Percentiles rank a stretch among this genome's conserved stretches.
Evolutionary conservation across 1,139 yeast species (phyloP).

Genomic region (Debaryomyces psychrophilus): DNA sequence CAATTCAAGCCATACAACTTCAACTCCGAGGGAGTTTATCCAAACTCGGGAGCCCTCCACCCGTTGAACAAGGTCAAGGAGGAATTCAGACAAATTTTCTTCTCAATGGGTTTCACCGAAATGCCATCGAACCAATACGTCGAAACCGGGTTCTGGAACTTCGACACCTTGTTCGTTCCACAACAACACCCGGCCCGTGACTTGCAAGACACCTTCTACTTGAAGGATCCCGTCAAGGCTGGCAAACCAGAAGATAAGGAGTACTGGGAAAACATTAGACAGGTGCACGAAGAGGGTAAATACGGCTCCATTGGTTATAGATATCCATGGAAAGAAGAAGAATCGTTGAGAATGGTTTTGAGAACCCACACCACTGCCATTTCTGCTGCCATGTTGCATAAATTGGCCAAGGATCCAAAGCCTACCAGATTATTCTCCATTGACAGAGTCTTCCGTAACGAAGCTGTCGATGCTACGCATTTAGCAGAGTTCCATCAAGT

Average conservation of each 20-base stretch:
- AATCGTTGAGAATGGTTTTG: slow-evolving; percentile 85
- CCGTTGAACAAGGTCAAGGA: slow-evolving; percentile 96
- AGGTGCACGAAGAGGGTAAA: slow-evolving; percentile 87
- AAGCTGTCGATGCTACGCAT: slow-evolving; percentile 99
- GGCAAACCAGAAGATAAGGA: slow-evolving; percentile 77
- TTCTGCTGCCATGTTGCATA: slow-evolving; percentile 83
- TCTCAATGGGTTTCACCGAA: slow-evolving; percentile 96
- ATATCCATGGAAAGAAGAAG: slow-evolving; percentile 94
- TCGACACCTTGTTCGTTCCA: slow-evolving; percentile 93
- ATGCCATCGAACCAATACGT: slow-evolving; percentile 99
- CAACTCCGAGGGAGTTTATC: slow-evolving; percentile 88
- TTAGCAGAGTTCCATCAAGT: slow-evolving; percentile 99
- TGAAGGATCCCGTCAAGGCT: slow-evolving; percentile 86
- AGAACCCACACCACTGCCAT: slow-evolving; percentile 98
- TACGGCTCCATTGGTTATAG: slow-evolving; percentile 97
- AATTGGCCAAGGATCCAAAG: slow-evolving; percentile 85
- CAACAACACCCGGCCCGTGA: slow-evolving; percentile 99
- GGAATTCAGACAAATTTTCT: slow-evolving; percentile 96
- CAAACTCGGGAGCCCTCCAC: slow-evolving; percentile 90
- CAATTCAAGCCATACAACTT: slow-evolving; percentile 95
- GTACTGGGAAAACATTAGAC: slow-evolving; percentile 76
- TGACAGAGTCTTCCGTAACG: slow-evolving; percentile 98
- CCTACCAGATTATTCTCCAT: slow-evolving; percentile 93
- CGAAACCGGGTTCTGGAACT: slow-evolving; percentile 98
- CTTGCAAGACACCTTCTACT: slow-evolving; percentile 94